Evolutionary conservation across 805 yeast species (phyloP), one percentile per base, ranked within the genome.

Genomic region (Pichia phayaonensis): DNA sequence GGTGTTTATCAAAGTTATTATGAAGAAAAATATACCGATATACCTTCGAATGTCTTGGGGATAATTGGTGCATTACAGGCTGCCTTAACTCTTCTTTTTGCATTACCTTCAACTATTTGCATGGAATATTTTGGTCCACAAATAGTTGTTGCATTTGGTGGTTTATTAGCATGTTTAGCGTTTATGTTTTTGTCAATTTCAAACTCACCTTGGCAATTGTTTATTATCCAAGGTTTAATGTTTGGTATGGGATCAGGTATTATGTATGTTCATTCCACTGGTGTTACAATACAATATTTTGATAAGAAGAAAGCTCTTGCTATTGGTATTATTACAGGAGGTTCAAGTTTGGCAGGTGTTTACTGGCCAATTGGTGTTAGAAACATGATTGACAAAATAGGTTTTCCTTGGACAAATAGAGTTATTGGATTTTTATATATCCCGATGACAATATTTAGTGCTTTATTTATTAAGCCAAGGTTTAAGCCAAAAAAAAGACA

Each of bases 251-350:
- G 83, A 2, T 63, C 80, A 42, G 80, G 87, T 0, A 61, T 77
- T 18, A 70, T 80, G 56, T 76, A 80, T 48, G 70, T 79, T 3
- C 88, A 89, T 2, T 78, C 81, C 0, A 69, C 80, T 10, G 72
- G 80, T 0, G 67, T 83, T 12, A 59, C 83, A 23, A 86, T 86
- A 1, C 86, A 80, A 50, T 84, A 84, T 78, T 85, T 85, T 62
- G 64, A 77, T 49, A 79, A 75, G 58, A 78, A 66, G 51, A 74
- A 89, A 57, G 83, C 83, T 1, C 57, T 75, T 18, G 80, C 75
- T 4, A 61, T 67, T 8, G 77, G 79, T 5, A 46, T 77, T 1
- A 72, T 76, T 1, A 69, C 76, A 1, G 71, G 75, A 4, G 80
- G 80, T 1, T 70, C 79, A 15, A 77, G 79, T 23, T 62, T 67